Percentiles rank a stretch among this genome's conserved stretches.
These are phyloP conservation scores for Fagopyrum esculentum DNA, from an alignment of 148 eudicot genomes.

Conservation along the genomic window DNA sequence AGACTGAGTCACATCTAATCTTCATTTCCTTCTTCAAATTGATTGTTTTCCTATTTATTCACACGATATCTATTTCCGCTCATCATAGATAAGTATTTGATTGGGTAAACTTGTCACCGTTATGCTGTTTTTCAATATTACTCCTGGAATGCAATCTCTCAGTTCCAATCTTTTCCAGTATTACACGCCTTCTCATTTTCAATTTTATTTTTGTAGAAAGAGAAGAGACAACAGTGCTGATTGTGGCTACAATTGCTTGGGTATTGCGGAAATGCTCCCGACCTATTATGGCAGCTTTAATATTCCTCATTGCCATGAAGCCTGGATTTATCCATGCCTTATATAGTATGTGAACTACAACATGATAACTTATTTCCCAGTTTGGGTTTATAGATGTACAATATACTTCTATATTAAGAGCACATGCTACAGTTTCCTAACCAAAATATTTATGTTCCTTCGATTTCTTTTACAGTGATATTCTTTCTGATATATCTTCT, in stretches of 20 bases:
- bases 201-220: conserved; percentile 41
- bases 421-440: conserved; percentile 11
- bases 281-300: conserved; percentile 70
- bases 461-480: conserved; percentile 63
- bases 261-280: conserved; percentile 91
- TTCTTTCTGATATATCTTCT: conserved; percentile 87
- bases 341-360: conserved; percentile 51
- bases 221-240: conserved; percentile 85
- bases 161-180: neutral
- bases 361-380: neutral
- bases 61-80: neutral
- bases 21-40: neutral
- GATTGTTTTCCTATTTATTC: neutral
- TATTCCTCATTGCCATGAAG: conserved; percentile 86
- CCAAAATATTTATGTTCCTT: conserved; percentile 5
- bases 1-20: neutral
- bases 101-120: neutral
- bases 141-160: neutral
- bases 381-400: neutral
- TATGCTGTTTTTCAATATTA: neutral
- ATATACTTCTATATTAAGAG: neutral
- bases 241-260: conserved; percentile 99
- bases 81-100: conserved; percentile 1
- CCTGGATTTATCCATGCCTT: conserved; percentile 90
- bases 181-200: neutral